Evolutionary conservation across 176 grass and related monocot genomes (phyloP), one percentile per base, ranked within the genome.

Genomic region (Phragmites australis): DNA sequence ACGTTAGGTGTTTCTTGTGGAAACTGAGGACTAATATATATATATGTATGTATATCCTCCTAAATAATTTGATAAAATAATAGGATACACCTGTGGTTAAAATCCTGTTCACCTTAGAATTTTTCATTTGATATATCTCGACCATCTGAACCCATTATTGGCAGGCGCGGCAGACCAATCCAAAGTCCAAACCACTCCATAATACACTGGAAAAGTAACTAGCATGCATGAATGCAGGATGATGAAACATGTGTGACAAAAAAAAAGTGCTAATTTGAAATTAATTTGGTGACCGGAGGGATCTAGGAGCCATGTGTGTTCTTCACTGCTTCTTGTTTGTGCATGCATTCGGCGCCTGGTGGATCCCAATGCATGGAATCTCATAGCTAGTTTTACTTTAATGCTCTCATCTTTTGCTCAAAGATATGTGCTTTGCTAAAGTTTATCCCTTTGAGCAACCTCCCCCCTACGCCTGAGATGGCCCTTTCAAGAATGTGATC

Each of bases 341-440:
- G 26, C 57, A 55, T 67, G 84, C 65, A 56, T 70, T 39, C 65
- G 82, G 62, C 74, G 74, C 71, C 82, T 81, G 77, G 77, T 90
- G 83, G 83, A 90, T 90, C 78, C 83, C 78, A 78, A 82, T 78
- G 60, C 83, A 78, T 67, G 73, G 88, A 90, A 90, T 86, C 88
- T 82, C 83, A 37, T 82, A 74, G 73, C 72, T 82, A 82, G 73
- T 90, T 82, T 61, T 78, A 72, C 88, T 90, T 90, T 90, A 82
- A 86, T 73, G 58, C 43, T 67, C 53, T 72, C 78, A 73, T 78
- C 88, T 90, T 90, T 90, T 78, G 42, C 49, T 66, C 81, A 90
- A 90, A 90, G 88, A 82, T 76, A 67, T 81, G 30, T 68, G 62
- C 78, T 87, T 58, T 82, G 58, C 73, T 78, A 82, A 75, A 62